These are phyloP conservation scores for Santalum album DNA, from an alignment of 164 flowering plant genomes.

Conservation along the genomic window DNA sequence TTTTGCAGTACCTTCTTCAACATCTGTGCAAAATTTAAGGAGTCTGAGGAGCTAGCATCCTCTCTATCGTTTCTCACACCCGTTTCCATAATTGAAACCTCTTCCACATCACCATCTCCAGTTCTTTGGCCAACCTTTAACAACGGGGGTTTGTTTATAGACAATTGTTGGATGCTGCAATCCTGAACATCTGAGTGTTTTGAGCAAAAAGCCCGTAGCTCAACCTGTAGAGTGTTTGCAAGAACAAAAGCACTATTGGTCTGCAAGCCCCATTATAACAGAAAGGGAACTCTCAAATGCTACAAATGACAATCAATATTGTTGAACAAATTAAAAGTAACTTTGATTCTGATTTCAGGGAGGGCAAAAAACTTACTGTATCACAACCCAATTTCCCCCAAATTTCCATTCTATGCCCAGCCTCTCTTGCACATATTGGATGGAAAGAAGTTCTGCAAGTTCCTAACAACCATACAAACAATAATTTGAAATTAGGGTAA, in stretches of 20 bases:
- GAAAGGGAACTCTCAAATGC: too few species aligned
- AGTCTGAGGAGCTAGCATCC: slow-evolving; percentile 23
- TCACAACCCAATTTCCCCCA: slow-evolving; percentile 81
- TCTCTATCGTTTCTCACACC: slow-evolving; percentile 16
- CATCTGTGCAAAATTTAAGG: slow-evolving; percentile 25
- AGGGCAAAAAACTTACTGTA: slow-evolving; percentile 39
- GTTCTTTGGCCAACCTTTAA: slow-evolving; percentile 30
- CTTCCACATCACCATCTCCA: slow-evolving; percentile 33
- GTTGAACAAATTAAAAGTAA: too few species aligned
- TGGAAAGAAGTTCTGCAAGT: slow-evolving; percentile 90
- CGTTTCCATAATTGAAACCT: slow-evolving; percentile 13
- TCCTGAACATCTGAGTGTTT: slow-evolving; percentile 63
- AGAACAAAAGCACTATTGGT: background rate
- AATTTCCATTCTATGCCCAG: slow-evolving; percentile 76
- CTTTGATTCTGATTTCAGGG: background rate
- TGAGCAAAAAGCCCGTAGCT: slow-evolving; percentile 79
- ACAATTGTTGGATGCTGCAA: slow-evolving; percentile 11
- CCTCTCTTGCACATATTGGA: slow-evolving; percentile 96
- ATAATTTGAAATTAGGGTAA: background rate
- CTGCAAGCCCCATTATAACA: slow-evolving; percentile 1
- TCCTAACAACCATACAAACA: slow-evolving; percentile 36
- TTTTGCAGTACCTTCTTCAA: slow-evolving; percentile 53
- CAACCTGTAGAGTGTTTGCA: slow-evolving; percentile 40
- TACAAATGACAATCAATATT: too few species aligned
- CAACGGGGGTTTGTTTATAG: slow-evolving; percentile 21